Percentiles rank a stretch among this genome's conserved stretches.
Conservation (phyloP, 2,329 filamentous ascomycete species). For the Aspergillus floridensis region DNA sequence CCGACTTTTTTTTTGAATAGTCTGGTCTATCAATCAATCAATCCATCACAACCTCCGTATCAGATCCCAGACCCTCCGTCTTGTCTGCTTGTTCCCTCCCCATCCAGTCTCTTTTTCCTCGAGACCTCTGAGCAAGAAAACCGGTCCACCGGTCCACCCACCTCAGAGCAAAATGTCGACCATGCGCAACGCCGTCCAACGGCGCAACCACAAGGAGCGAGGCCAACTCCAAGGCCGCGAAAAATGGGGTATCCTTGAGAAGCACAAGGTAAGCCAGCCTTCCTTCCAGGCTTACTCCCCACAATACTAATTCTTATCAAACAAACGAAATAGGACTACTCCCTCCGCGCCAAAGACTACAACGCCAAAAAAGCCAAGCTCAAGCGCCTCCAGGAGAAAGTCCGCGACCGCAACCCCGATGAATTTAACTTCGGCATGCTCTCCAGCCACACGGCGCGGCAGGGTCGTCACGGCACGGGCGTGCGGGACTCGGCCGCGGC, state of each 20-base stretch:
- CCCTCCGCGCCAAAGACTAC: conserved; percentile 63
- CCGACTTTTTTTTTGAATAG: neutral
- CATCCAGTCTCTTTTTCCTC: too few species aligned
- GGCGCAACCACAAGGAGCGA: conserved; percentile 85
- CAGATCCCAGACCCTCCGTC: too few species aligned
- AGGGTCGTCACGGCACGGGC: conserved; percentile 44
- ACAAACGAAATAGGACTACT: conserved; percentile 53
- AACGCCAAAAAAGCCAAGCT: conserved; percentile 61
- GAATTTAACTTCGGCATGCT: conserved; percentile 67
- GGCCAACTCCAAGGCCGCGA: conserved; percentile 79
- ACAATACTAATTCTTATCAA: neutral
- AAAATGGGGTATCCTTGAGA: conserved; percentile 89
- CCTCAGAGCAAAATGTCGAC: conserved; percentile 50
- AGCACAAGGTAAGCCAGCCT: conserved; percentile 68
- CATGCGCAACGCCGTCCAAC: conserved; percentile 64
- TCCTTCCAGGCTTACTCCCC: neutral
- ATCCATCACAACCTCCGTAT: neutral
- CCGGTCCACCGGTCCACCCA: too few species aligned
- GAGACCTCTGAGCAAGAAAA: too few species aligned
- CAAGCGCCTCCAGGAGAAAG: conserved; percentile 59
- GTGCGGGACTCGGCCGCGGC: conserved; percentile 41
- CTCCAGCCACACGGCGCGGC: conserved; percentile 43
- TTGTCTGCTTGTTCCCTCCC: neutral
- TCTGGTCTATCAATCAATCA: neutral
- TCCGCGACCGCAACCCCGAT: conserved; percentile 61